Conservation (phyloP, 106 monocot genomes). For the Gastrodia elata region DNA sequence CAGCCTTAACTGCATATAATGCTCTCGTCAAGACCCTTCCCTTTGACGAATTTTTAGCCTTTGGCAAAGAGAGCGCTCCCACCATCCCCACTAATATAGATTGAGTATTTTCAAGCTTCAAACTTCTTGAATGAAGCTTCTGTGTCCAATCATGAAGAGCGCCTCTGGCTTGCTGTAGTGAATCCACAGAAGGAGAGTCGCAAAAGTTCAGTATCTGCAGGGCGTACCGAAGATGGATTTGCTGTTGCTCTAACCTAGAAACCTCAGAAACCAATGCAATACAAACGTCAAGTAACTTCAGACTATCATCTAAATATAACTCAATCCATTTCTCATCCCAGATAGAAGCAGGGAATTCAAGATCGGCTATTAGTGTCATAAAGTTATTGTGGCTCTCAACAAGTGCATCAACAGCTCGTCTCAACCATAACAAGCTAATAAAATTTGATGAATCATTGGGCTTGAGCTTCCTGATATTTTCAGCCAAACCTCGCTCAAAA, state of each 20-base stretch:
- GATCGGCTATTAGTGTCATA: slow-evolving; percentile 28
- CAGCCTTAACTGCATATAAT: slow-evolving; percentile 57
- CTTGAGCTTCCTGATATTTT: slow-evolving; percentile 33
- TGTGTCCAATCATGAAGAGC: slow-evolving; percentile 53
- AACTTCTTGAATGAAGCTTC: slow-evolving; percentile 17
- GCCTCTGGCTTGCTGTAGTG: slow-evolving; percentile 18
- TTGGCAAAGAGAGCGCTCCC: slow-evolving; percentile 25
- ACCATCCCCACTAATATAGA: slow-evolving; percentile 27
- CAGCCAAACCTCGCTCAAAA: slow-evolving; percentile 36
- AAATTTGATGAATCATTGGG: slow-evolving; percentile 19
- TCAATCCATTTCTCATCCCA: slow-evolving; percentile 52
- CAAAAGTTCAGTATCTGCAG: slow-evolving; percentile 11
- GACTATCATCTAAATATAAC: slow-evolving; percentile 34
- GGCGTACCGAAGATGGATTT: slow-evolving; percentile 24
- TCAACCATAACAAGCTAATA: slow-evolving; percentile 42
- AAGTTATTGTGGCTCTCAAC: slow-evolving; percentile 23
- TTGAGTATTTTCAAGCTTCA: slow-evolving; percentile 36
- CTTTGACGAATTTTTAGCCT: slow-evolving; percentile 56
- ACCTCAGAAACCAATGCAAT: slow-evolving; percentile 40
- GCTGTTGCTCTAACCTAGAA: slow-evolving; percentile 26
- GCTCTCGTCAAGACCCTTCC: slow-evolving; percentile 60
- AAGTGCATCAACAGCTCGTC: slow-evolving; percentile 19
- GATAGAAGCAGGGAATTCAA: slow-evolving; percentile 32
- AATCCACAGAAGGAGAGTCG: slow-evolving; percentile 21
- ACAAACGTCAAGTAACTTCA: slow-evolving; percentile 50